These are phyloP conservation scores for Hirschioporus abietinus DNA, from an alignment of 768 basidiomycete species.

Conservation along the genomic window DNA sequence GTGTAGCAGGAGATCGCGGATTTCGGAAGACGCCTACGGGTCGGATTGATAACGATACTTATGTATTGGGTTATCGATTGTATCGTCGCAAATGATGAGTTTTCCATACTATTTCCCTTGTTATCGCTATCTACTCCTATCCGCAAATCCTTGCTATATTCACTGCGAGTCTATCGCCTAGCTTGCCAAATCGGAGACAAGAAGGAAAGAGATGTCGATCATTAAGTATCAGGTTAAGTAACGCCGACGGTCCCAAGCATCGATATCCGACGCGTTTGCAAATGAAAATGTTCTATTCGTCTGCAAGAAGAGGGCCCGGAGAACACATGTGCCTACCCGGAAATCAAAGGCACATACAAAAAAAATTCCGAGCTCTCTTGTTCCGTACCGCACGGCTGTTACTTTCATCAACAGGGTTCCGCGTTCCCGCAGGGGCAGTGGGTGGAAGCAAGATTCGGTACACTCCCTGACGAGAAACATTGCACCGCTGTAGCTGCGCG, in stretches of 20 bases:
- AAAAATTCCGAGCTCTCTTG: not conserved
- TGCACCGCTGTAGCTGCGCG: not conserved
- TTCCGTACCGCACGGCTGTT: not conserved
- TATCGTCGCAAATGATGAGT: not conserved
- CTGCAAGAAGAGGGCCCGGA: not conserved
- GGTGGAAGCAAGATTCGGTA: not conserved
- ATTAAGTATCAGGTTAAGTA: not conserved
- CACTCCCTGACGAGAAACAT: not conserved
- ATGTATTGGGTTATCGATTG: not conserved
- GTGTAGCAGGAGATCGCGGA: not conserved
- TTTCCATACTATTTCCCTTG: not conserved
- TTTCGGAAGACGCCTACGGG: not conserved
- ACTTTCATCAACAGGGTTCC: not conserved
- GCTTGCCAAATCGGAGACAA: not conserved
- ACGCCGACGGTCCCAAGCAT: not conserved
- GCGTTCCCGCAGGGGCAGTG: not conserved
- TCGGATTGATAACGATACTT: not conserved
- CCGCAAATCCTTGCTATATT: not conserved
- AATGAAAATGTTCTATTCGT: not conserved
- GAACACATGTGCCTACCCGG: not conserved
- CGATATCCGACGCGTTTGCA: not conserved
- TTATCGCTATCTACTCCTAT: not conserved
- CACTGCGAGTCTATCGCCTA: not conserved
- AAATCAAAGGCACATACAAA: not conserved
- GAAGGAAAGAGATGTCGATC: not conserved